Conservation (phyloP, 257 asterid genomes). For the Euphrasia confusa region DNA sequence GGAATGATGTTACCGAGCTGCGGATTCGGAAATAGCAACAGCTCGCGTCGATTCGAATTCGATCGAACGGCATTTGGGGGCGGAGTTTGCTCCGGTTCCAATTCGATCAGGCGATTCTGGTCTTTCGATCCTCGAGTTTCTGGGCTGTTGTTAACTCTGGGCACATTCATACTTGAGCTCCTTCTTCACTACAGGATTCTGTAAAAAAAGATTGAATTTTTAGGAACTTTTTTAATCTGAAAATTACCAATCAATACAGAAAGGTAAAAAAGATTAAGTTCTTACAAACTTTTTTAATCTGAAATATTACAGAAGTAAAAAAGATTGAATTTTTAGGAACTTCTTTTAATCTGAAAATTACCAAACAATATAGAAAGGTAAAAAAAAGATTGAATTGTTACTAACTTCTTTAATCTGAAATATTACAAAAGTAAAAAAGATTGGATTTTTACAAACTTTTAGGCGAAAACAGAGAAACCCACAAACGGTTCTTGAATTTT, state of each 20-base stretch:
- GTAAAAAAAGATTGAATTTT: too few species aligned
- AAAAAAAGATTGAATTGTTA: neutral
- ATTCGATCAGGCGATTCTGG: conserved; percentile 20
- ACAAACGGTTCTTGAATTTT: conserved; percentile 16
- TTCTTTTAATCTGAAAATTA: neutral
- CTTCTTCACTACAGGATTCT: neutral
- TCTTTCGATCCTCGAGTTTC: conserved; percentile 26
- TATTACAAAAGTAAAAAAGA: neutral
- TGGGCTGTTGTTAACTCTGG: conserved; percentile 22
- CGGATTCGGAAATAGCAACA: conserved; percentile 34
- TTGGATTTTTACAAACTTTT: neutral
- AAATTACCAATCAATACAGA: neutral
- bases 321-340: neutral
- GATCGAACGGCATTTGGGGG: conserved; percentile 19
- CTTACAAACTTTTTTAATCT: neutral
- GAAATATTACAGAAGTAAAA: neutral
- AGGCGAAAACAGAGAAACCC: neutral
- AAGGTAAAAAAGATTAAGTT: neutral
- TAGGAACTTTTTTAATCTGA: too few species aligned
- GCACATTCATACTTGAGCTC: conserved; percentile 17
- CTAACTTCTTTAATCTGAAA: neutral
- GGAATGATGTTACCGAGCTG: conserved; percentile 39
- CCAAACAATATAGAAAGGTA: neutral
- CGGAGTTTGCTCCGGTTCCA: conserved; percentile 27
- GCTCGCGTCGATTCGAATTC: conserved; percentile 30